Percentiles rank a stretch among this genome's conserved stretches.
Evolutionary conservation across 495 filamentous ascomycete genomes (phyloP).

Genomic region (Podospora tetraspora): DNA sequence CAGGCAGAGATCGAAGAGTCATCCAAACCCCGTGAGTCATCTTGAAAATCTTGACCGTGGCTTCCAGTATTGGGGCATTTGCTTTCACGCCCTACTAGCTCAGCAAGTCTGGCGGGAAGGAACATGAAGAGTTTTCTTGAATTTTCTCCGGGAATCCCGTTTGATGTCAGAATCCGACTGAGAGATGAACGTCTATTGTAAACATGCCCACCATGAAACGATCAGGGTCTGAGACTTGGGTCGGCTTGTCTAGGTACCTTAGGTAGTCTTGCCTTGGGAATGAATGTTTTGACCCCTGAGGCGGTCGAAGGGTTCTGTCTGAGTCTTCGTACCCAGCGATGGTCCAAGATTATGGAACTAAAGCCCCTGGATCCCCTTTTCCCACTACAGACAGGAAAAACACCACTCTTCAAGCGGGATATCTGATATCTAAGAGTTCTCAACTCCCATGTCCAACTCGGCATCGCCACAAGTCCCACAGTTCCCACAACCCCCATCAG

Average conservation of each 20-base stretch:
- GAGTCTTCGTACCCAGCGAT: too few species aligned
- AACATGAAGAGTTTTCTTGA: neutral
- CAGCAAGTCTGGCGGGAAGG: too few species aligned
- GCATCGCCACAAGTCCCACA: neutral
- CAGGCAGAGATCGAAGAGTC: neutral
- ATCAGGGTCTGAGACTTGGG: neutral
- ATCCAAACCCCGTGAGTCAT: neutral
- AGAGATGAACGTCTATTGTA: neutral
- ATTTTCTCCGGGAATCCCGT: too few species aligned
- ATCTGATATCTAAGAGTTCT: too few species aligned
- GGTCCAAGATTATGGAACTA: neutral
- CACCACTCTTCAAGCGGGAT: too few species aligned
- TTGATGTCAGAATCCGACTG: neutral
- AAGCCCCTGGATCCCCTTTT: neutral
- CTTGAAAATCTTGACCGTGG: neutral
- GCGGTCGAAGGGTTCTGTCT: neutral
- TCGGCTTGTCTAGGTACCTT: accelerated
- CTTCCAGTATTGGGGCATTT: neutral
- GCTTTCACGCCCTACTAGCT: too few species aligned
- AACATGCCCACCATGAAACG: neutral
- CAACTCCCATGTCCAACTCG: neutral
- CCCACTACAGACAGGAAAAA: too few species aligned
- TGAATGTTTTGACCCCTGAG: neutral
- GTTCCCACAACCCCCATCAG: neutral
- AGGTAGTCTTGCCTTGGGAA: neutral